Evolutionary conservation across 176 grass and related monocot species (phyloP).

Genomic region (barley (Hordeum vulgare)): MorexV3_pseudomolecules_assembly NC_058520.1:406460966-406461465

Average conservation of each 20-base stretch:
- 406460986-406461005: slow-evolving; percentile 43
- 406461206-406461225: slow-evolving; percentile 8
- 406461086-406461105: slow-evolving; percentile 20
- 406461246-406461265: slow-evolving; percentile 24
- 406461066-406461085: slow-evolving; percentile 31
- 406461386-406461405: slow-evolving; percentile 37
- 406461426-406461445: slow-evolving; percentile 9
- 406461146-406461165: slow-evolving; percentile 32
- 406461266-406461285: slow-evolving; percentile 19
- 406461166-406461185: slow-evolving; percentile 33
- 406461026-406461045: slow-evolving; percentile 33
- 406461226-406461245: slow-evolving; percentile 20
- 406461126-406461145: slow-evolving; percentile 38
- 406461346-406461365: slow-evolving; percentile 36
- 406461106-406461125: slow-evolving; percentile 33
- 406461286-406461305: slow-evolving; percentile 22
- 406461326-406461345: slow-evolving; percentile 30
- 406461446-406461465: slow-evolving; percentile 15
- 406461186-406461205: slow-evolving; percentile 37
- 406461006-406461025: slow-evolving; percentile 31
- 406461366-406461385: slow-evolving; percentile 31
- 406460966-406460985: slow-evolving; percentile 41
- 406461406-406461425: slow-evolving; percentile 33
- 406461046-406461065: slow-evolving; percentile 27
- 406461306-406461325: slow-evolving; percentile 17